Evolutionary conservation across 1,139 yeast genomes (phyloP).

Genomic region (Tardiomyces depauwii): DNA sequence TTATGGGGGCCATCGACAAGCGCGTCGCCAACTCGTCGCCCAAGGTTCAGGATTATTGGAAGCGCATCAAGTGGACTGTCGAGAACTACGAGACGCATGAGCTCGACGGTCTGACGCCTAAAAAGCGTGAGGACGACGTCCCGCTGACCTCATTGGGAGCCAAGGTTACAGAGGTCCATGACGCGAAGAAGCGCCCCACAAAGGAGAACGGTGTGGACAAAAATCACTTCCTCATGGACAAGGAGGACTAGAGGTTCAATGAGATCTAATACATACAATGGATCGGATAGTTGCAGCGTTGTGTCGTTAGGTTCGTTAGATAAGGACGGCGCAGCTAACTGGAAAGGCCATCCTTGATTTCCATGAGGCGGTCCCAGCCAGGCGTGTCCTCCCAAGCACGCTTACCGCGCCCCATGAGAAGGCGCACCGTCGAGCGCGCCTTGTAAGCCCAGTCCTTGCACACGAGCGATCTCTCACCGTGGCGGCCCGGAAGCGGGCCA

Average conservation of each 20-base stretch:
- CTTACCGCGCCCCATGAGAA: constrained; percentile 71
- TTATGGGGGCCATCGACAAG: constrained; percentile 57
- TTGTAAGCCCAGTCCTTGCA: constrained; percentile 91
- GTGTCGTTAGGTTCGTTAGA: too few species aligned
- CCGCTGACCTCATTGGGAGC: neutral
- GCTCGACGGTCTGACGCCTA: constrained; percentile 2
- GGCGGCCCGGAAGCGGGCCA: constrained; percentile 80
- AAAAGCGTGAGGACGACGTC: neutral
- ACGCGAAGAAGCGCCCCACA: neutral
- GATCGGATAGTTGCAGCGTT: too few species aligned
- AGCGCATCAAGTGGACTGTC: constrained; percentile 33
- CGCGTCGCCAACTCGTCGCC: constrained; percentile 46
- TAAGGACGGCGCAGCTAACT: constrained; percentile 1
- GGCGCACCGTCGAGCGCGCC: constrained; percentile 58
- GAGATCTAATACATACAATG: too few species aligned
- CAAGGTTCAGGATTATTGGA: constrained; percentile 47
- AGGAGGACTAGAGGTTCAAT: too few species aligned
- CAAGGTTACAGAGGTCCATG: neutral
- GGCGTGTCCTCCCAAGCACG: constrained; percentile 68
- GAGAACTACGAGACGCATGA: constrained; percentile 12
- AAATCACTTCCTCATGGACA: neutral
- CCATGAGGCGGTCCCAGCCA: constrained; percentile 60
- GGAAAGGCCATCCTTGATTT: constrained; percentile 30
- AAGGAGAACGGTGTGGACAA: neutral
- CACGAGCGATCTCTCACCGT: constrained; percentile 72